These are phyloP conservation scores for Kwoniella shivajii DNA, from an alignment of 1,284 basidiomycete species.

Conservation along the genomic window DNA sequence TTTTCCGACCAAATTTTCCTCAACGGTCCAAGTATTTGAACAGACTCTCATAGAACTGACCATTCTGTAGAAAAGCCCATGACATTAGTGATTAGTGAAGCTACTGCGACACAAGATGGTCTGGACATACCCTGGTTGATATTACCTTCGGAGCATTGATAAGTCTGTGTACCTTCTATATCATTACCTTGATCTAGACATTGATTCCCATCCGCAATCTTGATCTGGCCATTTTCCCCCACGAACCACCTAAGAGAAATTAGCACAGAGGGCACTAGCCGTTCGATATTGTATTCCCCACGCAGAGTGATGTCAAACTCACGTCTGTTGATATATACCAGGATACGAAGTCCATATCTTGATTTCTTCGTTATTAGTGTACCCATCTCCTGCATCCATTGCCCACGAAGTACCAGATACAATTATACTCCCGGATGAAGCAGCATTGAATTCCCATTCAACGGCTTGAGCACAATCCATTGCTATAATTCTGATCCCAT, in stretches of 20 bases:
- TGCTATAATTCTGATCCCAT: conserved; percentile 4
- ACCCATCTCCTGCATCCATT: conserved; percentile 31
- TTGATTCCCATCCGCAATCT: conserved; percentile 32
- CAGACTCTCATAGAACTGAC: too few relatives aligned
- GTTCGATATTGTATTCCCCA: background rate
- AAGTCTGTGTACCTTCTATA: conserved; percentile 33
- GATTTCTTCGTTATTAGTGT: conserved; percentile 11
- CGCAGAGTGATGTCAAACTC: background rate
- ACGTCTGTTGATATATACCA: conserved; percentile 27
- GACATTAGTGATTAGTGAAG: too few relatives aligned
- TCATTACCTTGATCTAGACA: conserved; percentile 36
- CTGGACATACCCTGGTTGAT: conserved; percentile 14
- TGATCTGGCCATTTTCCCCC: conserved; percentile 38
- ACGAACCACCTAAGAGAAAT: conserved; percentile 17
- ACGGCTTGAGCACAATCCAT: conserved; percentile 4
- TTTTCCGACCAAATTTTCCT: too few relatives aligned
- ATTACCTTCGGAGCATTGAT: conserved; percentile 12
- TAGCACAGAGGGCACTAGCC: background rate
- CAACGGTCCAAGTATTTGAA: too few relatives aligned
- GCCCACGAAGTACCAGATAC: conserved; percentile 18
- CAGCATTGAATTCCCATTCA: conserved; percentile 22
- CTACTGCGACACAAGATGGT: too few relatives aligned
- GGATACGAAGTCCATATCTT: conserved; percentile 26
- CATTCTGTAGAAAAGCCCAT: too few relatives aligned
- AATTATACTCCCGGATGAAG: conserved; percentile 18